Evolutionary conservation across 1,139 yeast genomes (phyloP), one percentile per base, ranked within the genome.

Genomic region (Wickerhamiella pararugosa): DNA sequence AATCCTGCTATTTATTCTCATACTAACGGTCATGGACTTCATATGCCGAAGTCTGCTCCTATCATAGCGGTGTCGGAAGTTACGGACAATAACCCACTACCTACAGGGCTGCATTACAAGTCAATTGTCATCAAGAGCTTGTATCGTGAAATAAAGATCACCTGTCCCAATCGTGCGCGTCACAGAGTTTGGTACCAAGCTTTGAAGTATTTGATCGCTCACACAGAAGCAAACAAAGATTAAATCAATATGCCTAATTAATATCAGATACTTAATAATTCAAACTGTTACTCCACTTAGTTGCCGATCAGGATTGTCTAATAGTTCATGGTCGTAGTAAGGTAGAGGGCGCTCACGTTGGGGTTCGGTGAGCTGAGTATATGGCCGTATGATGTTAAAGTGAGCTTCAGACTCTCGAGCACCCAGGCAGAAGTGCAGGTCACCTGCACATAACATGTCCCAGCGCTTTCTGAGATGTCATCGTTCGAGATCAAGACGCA

Each of bases 161-260:
- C 98, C 1, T 86, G 96, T 61, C 79, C 93, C 6, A 81, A 84
- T 2, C 72, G 93, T 56, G 79, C 78, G 52, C 75, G 95, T 40
- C 97, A 90, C 58, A 84, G 83, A 55, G 76, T 86, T 42, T 90
- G 98, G 98, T 79, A 70, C 60, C 80, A 83, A 54, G 83, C 95
- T 0, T 65, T 90, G 51, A 72, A 82, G 47, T 86, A 80, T 55
- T 63, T 87, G 64, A 66, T 84, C 36, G 76, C 76, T 56, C 69
- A 40, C 15, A 25, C 36, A 6, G 29, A 27, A 11, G 33, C 26
- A 27, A 21, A 8, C 10, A 33, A 33, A 27, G 8, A 25, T 10
- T 9, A 3, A 35, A 7, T 25, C n/a, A 21, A 21, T 21, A 32
- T 32, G n/a, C n/a, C 8, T 7, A 32, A n/a, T 32, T 32, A n/a